Evolutionary conservation across 176 grass and related monocot species (phyloP).

Genomic region (Oryza officinalis): DNA sequence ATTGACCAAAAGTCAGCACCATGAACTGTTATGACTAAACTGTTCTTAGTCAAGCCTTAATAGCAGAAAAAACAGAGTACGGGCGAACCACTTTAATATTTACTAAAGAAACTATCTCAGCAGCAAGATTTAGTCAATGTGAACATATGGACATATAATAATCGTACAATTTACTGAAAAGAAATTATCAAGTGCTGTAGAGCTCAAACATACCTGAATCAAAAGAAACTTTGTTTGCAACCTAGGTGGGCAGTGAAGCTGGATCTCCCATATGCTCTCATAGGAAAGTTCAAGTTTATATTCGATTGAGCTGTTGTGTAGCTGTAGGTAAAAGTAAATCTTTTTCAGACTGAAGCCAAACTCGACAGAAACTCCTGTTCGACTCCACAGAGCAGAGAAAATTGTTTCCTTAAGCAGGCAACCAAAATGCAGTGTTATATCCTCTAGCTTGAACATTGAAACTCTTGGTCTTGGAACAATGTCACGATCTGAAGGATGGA

Average conservation of each 20-base stretch:
- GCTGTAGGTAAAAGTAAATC: conserved; percentile 48
- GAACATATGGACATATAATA: neutral
- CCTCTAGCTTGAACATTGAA: conserved; percentile 52
- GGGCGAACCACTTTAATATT: neutral
- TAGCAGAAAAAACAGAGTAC: neutral
- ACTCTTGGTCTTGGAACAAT: conserved; percentile 72
- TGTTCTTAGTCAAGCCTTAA: neutral
- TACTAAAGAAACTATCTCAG: neutral
- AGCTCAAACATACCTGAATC: conserved; percentile 64
- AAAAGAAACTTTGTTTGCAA: conserved; percentile 68
- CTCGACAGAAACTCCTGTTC: conserved; percentile 42
- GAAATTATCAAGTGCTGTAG: neutral
- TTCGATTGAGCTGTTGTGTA: conserved; percentile 4
- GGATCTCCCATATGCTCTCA: conserved; percentile 94
- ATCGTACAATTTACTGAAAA: neutral
- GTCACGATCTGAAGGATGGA: conserved; percentile 44
- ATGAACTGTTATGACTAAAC: neutral
- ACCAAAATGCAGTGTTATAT: conserved; percentile 55
- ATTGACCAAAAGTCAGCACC: neutral
- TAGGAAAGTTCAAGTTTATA: conserved; percentile 91
- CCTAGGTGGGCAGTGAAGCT: conserved; percentile 59
- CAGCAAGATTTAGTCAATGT: neutral
- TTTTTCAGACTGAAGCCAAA: conserved; percentile 86
- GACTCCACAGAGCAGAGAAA: conserved; percentile 53
- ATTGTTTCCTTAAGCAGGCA: conserved; percentile 59